Evolutionary conservation across 1,284 basidiomycete genomes (phyloP).

Genomic region (Veloporphyrellus conicus): DNA sequence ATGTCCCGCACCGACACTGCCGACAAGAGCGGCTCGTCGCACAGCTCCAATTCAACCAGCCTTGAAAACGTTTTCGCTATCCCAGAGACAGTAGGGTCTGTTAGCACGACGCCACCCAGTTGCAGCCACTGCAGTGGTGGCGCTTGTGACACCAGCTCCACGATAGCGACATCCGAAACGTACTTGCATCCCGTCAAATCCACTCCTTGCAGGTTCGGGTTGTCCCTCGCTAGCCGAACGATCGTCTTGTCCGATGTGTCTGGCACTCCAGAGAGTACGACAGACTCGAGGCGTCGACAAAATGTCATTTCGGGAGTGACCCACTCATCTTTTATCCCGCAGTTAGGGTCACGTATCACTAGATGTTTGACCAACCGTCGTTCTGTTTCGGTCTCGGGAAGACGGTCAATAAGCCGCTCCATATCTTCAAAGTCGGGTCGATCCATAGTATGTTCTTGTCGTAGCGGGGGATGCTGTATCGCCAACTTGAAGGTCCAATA

Average conservation of each 20-base stretch:
- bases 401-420: conserved; percentile 49
- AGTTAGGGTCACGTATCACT: conserved; percentile 40
- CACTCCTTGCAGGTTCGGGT: conserved; percentile 68
- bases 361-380: conserved; percentile 55
- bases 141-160: conserved; percentile 65
- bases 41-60: conserved; percentile 80
- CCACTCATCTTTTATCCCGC: conserved; percentile 57
- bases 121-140: conserved; percentile 71
- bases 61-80: conserved; percentile 73
- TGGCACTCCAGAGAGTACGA: conserved; percentile 66
- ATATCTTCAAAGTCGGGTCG: conserved; percentile 39
- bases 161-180: conserved; percentile 72
- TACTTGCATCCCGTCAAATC: conserved; percentile 74
- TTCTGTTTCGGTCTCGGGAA: conserved; percentile 49
- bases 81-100: conserved; percentile 69
- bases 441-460: conserved; percentile 15
- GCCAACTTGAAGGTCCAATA: neutral
- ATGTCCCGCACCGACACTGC: conserved; percentile 71
- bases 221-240: conserved; percentile 57
- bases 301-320: conserved; percentile 58
- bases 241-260: conserved; percentile 70
- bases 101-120: conserved; percentile 64
- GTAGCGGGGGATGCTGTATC: conserved; percentile 7
- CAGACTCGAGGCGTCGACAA: conserved; percentile 70
- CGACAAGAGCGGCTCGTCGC: conserved; percentile 68